A percentile compares a stretch with the other conserved stretches of the same genome.
phyloP scores from a whole-genome alignment of 441 rosid species.

The Isatis lusitanica region DNA sequence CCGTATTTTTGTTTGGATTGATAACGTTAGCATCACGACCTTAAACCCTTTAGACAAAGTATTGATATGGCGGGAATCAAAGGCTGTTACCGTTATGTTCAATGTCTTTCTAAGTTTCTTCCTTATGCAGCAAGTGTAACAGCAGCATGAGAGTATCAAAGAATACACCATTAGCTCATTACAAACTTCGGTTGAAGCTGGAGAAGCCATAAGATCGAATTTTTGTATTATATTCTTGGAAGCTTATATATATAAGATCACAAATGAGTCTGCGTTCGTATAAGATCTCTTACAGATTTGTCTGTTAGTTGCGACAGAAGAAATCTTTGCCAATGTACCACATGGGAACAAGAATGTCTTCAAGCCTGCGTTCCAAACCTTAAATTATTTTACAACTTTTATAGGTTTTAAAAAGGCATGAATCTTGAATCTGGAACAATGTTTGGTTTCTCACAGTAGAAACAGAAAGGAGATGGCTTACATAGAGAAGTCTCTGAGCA shows the following conservation, averaged over 20 bases:
- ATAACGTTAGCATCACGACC: background rate
- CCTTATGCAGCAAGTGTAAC: constrained; percentile 86
- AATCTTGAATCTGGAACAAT: background rate
- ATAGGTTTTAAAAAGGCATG: background rate
- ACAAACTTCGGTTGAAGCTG: constrained; percentile 86
- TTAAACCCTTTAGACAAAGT: background rate
- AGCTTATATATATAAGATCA: background rate
- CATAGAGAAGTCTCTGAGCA: constrained; percentile 82
- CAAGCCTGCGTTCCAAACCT: constrained; percentile 49
- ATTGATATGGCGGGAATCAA: background rate
- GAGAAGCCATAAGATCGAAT: background rate
- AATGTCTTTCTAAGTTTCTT: constrained; percentile 76
- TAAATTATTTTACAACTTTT: background rate
- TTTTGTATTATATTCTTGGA: background rate
- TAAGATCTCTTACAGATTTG: constrained; percentile 63
- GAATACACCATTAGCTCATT: constrained; percentile 89
- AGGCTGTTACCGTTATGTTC: constrained; percentile 59
- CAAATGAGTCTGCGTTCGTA: background rate
- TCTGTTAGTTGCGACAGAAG: constrained; percentile 61
- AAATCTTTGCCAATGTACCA: constrained; percentile 74
- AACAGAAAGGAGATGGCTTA: constrained; percentile 39
- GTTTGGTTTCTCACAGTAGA: background rate
- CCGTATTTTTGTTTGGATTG: background rate
- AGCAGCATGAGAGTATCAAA: constrained; percentile 84
- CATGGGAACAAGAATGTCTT: constrained; percentile 83